Evolutionary conservation across 305 asterid genomes (phyloP), one percentile per base, ranked within the genome.

Genomic region (Solanum aculeatissimum): DNA sequence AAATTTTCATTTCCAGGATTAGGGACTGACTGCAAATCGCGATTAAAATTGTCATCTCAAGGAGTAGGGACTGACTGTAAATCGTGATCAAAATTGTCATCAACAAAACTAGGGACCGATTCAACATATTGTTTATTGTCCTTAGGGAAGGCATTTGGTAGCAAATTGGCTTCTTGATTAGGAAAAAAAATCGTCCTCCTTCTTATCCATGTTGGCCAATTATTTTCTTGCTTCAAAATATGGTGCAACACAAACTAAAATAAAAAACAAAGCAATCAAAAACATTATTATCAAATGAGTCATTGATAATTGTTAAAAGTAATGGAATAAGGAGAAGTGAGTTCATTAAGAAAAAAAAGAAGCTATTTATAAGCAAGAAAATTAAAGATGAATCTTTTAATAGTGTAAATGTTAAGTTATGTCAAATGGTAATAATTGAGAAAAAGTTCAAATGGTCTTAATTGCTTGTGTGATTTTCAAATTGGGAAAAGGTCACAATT

Each of bases 211-310:
- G 82, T 57, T 57, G 27, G 21, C 9, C 85, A 89, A 66, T n/a
- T 80, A 82, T 85, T 83, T 88, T 80, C 87, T 86, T 81, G 87
- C 84, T 86, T 85, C 90, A 18, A 83, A 29, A 74, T 65, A 68
- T 78, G 84, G 87, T 35, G 86, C 23, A 74, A 21, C 54, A 70
- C 84, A 88, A 9, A 78, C 12, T 18, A 53, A 25, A 2, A 85
- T 5, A 21, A 88, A 35, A 62, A 86, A 25, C 85, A 89, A 70
- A 45, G 35, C 51, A n/a, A 85, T 57, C 40, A 51, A 60, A 49
- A 80, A 43, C 87, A 86, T 86, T 55, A 23, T 57, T 35, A 14
- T 60, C 4, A 66, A 80, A 35, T 43, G 38, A 23, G 68, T 16
- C 68, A 60, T 60, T 60, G 7, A 35, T 35, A 35, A 35, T 35